Evolutionary conservation across 176 grass and related monocot genomes (phyloP), one percentile per base, ranked within the genome.

Genomic region (barley (Hordeum vulgare)): DNA sequence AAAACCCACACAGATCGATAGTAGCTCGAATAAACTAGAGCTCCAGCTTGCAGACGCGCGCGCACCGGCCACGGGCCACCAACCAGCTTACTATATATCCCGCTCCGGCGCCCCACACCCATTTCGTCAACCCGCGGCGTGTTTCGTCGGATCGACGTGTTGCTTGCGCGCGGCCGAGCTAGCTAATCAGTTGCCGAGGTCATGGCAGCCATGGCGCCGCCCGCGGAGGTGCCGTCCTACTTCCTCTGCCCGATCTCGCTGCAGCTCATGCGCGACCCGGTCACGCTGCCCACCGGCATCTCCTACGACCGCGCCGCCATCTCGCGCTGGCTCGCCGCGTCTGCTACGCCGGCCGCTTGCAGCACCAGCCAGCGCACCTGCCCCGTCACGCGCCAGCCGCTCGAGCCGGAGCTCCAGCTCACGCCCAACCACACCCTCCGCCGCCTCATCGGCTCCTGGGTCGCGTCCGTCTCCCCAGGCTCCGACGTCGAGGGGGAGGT

Each of bases 351-450:
- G 2, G 34, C 7, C 41, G 53, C 53, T 18, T 49, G 41, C 0
- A 73, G 40, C 70, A 47, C 39, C 70, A 24, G n/a, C 9, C 63
- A 56, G 18, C 53, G 79, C 11, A 81, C 89, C 7, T 99, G 96
- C 45, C 96, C 96, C 42, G 93, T 94, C 71, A 99, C 93, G 28
- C 90, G 90, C 20, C 83, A 85, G 64, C 77, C 77, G 51, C 72
- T 96, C 37, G 34, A 70, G 51, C 83, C 75, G 23, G 85, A 79
- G 57, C 67, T 88, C 26, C 82, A 84, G 63, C 87, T 99, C 34
- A 99, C 96, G 49, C 96, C 96, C 61, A 99, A 99, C 93, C 87
- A 98, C 62, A 99, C 96, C 18, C 96, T 99, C 29, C 91, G 96
- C 61, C 91, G 93, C 34, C 93, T 99, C 49, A 99, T 99, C 87